Evolutionary conservation across 139 green algal species (phyloP).

Genomic region (Desmodesmus armatus): DNA sequence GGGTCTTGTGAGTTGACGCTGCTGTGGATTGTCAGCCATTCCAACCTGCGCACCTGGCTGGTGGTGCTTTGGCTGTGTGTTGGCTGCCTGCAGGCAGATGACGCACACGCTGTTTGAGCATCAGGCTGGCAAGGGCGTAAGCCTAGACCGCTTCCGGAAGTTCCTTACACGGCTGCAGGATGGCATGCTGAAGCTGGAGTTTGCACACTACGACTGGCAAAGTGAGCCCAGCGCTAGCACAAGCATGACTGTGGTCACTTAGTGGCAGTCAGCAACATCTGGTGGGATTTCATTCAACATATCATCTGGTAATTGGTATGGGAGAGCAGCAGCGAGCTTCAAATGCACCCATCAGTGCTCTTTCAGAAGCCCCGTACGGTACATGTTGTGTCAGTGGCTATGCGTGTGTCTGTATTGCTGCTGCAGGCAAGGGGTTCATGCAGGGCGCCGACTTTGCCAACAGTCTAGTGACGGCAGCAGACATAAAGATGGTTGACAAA

Average conservation of each 20-base stretch:
- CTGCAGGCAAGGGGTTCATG: constrained; percentile 49
- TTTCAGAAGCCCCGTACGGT: no score
- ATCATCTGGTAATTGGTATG: no score
- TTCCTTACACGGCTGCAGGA: constrained; percentile 68
- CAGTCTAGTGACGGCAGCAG: constrained; percentile 54
- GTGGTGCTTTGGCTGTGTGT: neutral
- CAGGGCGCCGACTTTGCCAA: constrained; percentile 63
- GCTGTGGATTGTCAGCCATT: no score
- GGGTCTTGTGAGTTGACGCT: neutral
- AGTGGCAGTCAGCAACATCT: no score
- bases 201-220: constrained; percentile 71
- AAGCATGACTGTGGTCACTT: no score
- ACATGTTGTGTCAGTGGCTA: no score
- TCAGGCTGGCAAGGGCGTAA: constrained; percentile 57
- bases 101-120: constrained; percentile 72
- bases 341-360: no score
- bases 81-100: constrained; percentile 35
- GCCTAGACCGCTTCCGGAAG: constrained; percentile 60
- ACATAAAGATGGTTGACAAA: constrained; percentile 48
- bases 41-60: neutral
- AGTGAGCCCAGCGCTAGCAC: no score
- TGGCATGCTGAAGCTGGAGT: constrained; percentile 81
- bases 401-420: no score
- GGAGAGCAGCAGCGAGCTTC: no score
- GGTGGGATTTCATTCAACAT: no score